A percentile compares a stretch with the other conserved stretches of the same genome.
Evolutionary conservation across 1,284 basidiomycete species (phyloP).

Genomic region (Cryptococcus jaspeensis): DNA sequence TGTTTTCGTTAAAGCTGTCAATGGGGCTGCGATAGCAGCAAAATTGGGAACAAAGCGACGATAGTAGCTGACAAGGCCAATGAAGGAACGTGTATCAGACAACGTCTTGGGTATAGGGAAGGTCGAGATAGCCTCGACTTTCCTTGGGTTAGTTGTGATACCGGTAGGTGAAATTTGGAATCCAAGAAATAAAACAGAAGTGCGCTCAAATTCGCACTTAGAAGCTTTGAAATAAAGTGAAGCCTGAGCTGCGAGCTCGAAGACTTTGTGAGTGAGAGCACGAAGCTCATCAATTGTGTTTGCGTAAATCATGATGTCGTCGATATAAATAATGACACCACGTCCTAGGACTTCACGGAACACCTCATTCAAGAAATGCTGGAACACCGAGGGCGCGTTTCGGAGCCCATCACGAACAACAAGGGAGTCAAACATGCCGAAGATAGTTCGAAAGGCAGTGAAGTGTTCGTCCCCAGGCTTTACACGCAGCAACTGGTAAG

Average conservation of each 20-base stretch:
- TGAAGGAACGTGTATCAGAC: constrained; percentile 46
- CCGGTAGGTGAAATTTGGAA: constrained; percentile 45
- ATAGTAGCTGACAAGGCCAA: constrained; percentile 53
- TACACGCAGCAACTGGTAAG: too few species aligned
- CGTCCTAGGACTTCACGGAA: constrained; percentile 15
- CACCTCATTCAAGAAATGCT: constrained; percentile 20
- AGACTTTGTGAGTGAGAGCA: constrained; percentile 7
- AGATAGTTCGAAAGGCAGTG: constrained; percentile 22
- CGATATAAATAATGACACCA: constrained; percentile 39
- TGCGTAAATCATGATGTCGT: constrained; percentile 41
- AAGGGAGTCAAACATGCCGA: constrained; percentile 20
- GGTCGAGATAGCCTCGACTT: constrained; percentile 44
- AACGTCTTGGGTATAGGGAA: constrained; percentile 51
- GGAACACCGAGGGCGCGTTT: constrained; percentile 19
- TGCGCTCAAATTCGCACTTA: constrained; percentile 50
- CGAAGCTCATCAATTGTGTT: constrained; percentile 46
- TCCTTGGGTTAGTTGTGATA: constrained; percentile 37
- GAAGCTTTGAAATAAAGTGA: constrained; percentile 47
- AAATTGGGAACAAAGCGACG: constrained; percentile 51
- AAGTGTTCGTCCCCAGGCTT: constrained; percentile 12
- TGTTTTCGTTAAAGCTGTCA: constrained; percentile 23
- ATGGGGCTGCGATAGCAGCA: constrained; percentile 40
- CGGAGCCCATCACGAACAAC: constrained; percentile 21
- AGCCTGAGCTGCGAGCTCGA: constrained; percentile 9
- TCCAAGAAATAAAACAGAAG: constrained; percentile 50